Conservation (phyloP, 2,329 filamentous ascomycete species). For the Pseudogymnoascus sp. region DNA sequence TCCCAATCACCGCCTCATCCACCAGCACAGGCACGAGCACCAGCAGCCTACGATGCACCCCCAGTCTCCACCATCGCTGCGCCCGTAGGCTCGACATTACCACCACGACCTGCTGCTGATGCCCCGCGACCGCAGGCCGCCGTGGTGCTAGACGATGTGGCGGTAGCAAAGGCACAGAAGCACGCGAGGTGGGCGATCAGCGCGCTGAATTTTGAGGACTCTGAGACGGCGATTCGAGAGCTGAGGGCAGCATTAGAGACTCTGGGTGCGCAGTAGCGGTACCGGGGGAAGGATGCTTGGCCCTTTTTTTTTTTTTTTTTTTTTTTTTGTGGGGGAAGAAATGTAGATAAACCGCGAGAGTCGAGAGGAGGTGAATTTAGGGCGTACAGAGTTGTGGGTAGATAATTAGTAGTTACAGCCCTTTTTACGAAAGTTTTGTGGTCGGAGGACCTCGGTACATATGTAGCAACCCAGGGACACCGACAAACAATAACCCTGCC, state of each 20-base stretch:
- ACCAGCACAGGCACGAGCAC: conserved; percentile 11
- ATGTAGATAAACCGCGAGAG: neutral
- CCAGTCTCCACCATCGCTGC: conserved; percentile 19
- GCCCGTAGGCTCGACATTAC: conserved; percentile 14
- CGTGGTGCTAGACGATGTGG: conserved; percentile 50
- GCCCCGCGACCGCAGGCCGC: conserved; percentile 5
- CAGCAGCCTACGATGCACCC: neutral
- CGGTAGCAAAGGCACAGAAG: conserved; percentile 77
- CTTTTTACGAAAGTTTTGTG: too few species aligned
- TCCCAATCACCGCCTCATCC: conserved; percentile 23
- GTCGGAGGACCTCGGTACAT: too few species aligned
- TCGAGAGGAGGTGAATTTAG: neutral
- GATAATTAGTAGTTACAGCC: neutral
- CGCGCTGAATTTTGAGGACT: conserved; percentile 92
- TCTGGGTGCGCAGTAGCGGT: conserved; percentile 23
- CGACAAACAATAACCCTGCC: conserved; percentile 6
- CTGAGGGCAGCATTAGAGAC: conserved; percentile 61
- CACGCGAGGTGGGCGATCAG: conserved; percentile 97
- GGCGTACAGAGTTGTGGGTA: neutral
- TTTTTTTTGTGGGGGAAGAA: neutral
- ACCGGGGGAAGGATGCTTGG: neutral
- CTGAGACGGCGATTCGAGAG: conserved; percentile 81
- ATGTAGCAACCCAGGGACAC: neutral
- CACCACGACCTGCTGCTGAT: conserved; percentile 15
- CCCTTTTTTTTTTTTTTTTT: neutral